A percentile compares a stretch with the other conserved stretches of the same genome.
These are phyloP conservation scores for Dryadomyces quercus-mongolicae DNA, from an alignment of 2,329 filamentous ascomycete genomes.

Conservation along the genomic window DNA sequence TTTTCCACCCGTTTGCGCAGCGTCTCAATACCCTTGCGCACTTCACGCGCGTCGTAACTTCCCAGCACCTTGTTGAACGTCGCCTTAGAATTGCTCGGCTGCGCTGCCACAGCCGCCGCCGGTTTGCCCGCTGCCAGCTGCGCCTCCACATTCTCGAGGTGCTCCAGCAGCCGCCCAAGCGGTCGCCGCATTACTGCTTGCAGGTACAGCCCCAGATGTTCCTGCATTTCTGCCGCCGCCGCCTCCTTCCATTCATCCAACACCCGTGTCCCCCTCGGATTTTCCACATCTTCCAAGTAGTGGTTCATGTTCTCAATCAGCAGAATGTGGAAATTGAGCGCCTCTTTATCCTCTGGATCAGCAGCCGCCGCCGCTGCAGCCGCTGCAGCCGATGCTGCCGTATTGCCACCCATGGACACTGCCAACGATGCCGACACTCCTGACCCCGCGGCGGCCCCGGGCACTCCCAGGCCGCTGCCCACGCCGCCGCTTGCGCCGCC, in stretches of 20 bases:
- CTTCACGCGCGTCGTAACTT: slow-evolving; percentile 70
- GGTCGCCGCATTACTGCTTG: slow-evolving; percentile 80
- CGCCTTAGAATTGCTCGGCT: slow-evolving; percentile 70
- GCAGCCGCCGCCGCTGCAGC: slow-evolving; percentile 29
- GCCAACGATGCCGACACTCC: neutral
- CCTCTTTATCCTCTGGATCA: slow-evolving; percentile 81
- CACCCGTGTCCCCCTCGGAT: slow-evolving; percentile 55
- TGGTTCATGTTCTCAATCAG: slow-evolving; percentile 99
- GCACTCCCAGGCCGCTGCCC: slow-evolving; percentile 18
- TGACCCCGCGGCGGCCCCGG: slow-evolving; percentile 2
- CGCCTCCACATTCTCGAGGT: slow-evolving; percentile 78
- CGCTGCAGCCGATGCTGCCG: slow-evolving; percentile 18
- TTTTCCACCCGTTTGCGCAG: slow-evolving; percentile 90
- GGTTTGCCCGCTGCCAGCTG: slow-evolving; percentile 49
- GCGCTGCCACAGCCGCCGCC: slow-evolving; percentile 54
- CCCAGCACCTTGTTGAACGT: slow-evolving; percentile 80
- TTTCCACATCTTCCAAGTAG: slow-evolving; percentile 83
- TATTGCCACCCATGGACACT: no score
- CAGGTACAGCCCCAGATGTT: slow-evolving; percentile 82
- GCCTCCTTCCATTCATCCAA: slow-evolving; percentile 73
- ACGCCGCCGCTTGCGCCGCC: slow-evolving; percentile 13
- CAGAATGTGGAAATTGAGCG: slow-evolving; percentile 92
- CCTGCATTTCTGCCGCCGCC: slow-evolving; percentile 64
- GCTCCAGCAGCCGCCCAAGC: slow-evolving; percentile 81
- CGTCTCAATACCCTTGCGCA: slow-evolving; percentile 80